Evolutionary conservation across 768 basidiomycete species (phyloP), one percentile per base, ranked within the genome.

Genomic region (Multifurca ochricompacta): DNA sequence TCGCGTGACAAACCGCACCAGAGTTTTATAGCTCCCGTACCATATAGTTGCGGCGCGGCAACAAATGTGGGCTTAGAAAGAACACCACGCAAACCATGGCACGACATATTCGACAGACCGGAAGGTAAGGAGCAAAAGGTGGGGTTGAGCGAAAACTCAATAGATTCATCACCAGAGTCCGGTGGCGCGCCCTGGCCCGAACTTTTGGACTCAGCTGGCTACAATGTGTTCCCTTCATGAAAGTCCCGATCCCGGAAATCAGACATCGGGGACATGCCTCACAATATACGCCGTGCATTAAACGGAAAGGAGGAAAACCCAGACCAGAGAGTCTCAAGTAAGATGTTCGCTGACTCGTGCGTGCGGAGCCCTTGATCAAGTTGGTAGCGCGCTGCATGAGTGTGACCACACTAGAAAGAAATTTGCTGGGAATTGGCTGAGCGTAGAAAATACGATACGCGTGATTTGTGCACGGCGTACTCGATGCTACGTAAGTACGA

Each of bases 361-460:
- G 14, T 10, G n/a, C 16, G 39, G 41, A 37, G 35, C 25, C 19
- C 10, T 25, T 14, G 23, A 18, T 27, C 31, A 51, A 14, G 27
- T 10, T 10, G n/a, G n/a, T n/a, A n/a, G n/a, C n/a, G n/a, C n/a
- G n/a, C n/a, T n/a, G n/a, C n/a, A n/a, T n/a, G 31, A 19, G n/a
- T 6, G 16, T 28, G 28, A 18, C 32, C 16, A 16, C 32, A 35
- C 48, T 16, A 14, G n/a, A 35, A 56, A 39, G 49, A 51, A 9
- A 25, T 31, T 53, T 53, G 34, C 23, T 32, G 48, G 28, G 39
- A 45, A 39, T 56, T 51, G 54, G 18, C 51, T 6, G 32, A 23
- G 21, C 37, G 30, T 45, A 56, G 48, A 32, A 39, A 43, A 51
- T 50, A 49, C 36, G 42, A 25, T 50, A 55, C 13, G 42, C 42